Evolutionary conservation across 345 rosid species (phyloP), one percentile per base, ranked within the genome.

Genomic region (Clarkia xantiana): DNA sequence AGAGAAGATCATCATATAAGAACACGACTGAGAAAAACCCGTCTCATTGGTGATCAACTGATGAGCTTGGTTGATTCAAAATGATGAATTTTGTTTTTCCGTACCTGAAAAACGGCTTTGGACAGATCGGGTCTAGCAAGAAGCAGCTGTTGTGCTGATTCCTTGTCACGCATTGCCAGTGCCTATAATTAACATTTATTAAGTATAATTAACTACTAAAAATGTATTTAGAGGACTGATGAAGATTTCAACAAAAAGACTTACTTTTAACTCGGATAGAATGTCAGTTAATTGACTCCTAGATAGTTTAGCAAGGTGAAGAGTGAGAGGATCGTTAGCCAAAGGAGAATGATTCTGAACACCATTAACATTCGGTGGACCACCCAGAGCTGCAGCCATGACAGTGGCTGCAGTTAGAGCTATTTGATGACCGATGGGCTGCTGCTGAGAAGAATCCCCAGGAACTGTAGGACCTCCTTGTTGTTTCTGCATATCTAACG

Each of bases 51-150:
- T 18, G 29, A 46, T 13, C 16, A 9, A 46, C 6, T 13, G 29
- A 19, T 13, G 14, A 9, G 13, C 5, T 19, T 9, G 14, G n/a
- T 34, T 11, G 15, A 25, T 36, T 16, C 19, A 36, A 52, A 49
- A 18, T 18, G 57, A 56, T 9, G 57, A 45, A 29, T 29, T 29
- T 10, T 3, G 36, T 29, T 29, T 29, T 7, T 5, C 36, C 8
- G 45, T 59, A 91, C 98, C 96, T 74, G 93, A 58, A 86, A 86
- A 52, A 91, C 71, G 57, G 98, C 87, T 79, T 81, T 91, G 45
- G 80, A 57, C 66, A 91, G 62, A 69, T 71, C 85, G 19, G 96
- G 94, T 61, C 61, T 81, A 29, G 80, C 70, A 45, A 76, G 76
- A 64, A 91, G 69, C 58, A 91, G 75, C 75, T 81, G 84, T 42